These are phyloP conservation scores for Pseudopithomyces chartarum DNA, from an alignment of 2,329 filamentous ascomycete genomes.

Conservation along the genomic window DNA sequence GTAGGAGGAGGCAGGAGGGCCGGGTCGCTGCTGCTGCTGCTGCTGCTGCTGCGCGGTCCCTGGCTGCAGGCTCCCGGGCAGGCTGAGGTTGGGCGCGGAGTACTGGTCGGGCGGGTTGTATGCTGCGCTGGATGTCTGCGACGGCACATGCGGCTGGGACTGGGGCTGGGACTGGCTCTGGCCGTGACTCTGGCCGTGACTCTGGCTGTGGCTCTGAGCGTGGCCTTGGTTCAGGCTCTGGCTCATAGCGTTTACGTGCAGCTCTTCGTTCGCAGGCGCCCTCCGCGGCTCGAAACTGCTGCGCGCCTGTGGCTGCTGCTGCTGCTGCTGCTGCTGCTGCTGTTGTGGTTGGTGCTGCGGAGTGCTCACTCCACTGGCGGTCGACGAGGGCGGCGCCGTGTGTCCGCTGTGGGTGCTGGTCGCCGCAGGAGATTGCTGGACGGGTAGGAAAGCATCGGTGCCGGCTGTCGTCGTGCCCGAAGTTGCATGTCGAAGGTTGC, in stretches of 20 bases:
- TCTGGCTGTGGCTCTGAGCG: no score
- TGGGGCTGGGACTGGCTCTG: conserved; percentile 34
- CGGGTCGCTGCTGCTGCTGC: conserved; percentile 58
- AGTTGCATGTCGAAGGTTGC: conserved; percentile 46
- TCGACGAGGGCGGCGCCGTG: conserved; percentile 32
- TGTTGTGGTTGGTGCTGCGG: conserved; percentile 17
- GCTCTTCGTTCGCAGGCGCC: conserved; percentile 58
- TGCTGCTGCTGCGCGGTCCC: conserved; percentile 59
- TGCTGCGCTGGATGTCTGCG: conserved; percentile 31
- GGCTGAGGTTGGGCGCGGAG: conserved; percentile 60
- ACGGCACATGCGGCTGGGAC: conserved; percentile 4
- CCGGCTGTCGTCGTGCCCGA: conserved; percentile 49
- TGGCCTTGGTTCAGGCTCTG: conserved; percentile 15
- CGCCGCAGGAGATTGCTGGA: background rate
- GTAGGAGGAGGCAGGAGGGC: conserved; percentile 55
- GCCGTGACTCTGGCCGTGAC: no score
- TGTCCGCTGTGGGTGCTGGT: conserved; percentile 29
- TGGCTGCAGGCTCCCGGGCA: conserved; percentile 66
- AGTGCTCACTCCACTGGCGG: conserved; percentile 8
- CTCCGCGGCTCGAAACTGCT: conserved; percentile 59
- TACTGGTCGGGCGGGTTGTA: conserved; percentile 58
- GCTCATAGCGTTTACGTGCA: conserved; percentile 54
- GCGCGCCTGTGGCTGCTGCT: conserved; percentile 32
- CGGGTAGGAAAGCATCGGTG: conserved; percentile 50
- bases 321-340: background rate